Base-by-base conservation (phyloP, 2,329 filamentous ascomycete genomes). In the Neopestalotiopsis clavispora region DNA sequence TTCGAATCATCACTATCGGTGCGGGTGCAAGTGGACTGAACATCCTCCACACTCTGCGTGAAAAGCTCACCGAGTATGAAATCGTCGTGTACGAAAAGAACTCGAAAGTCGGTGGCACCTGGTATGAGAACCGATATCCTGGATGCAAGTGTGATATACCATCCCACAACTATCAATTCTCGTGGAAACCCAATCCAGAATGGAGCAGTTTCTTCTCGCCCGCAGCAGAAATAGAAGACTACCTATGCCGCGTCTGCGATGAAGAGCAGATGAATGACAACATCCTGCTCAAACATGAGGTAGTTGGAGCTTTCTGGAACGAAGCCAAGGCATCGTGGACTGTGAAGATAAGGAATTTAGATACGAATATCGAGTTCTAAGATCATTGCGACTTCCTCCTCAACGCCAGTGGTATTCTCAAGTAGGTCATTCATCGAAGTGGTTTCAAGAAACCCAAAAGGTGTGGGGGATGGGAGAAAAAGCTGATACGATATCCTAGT, bases 141-240 rank as follows among this genome's bases (percentile, higher is more conserved):
- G 87, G 87, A 10, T 88, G 86, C 72, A 80, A 80, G 66, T 89
- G 86, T 73, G 87, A 89, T 74, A 82, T 89, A 42, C 86, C 86
- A 9, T 85, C 83, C 73, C 88, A 90, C 78, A 89, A 87, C 76
- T 91, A 91, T 74, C 88, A 89, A 74, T 90, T 89, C 74, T 86
- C 87, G 2, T 90, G 86, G 84, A 83, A 85, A 66, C 86, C 85
- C 2, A 91, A 90, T 74, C 84, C 84, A 4, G 82, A 84, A 52
- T 91, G 89, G 89, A 83, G 84, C 20, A 84, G 85, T 67, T 88
- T 90, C 74, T 90, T 87, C 73, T 82, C 86, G 0, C 78, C 83
- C 0, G 85, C 85, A 0, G 78, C 79, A 0, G 89, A 91, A 74
- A 90, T 91, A 56, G 81, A 84, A 52, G 77, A 79, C 2, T 91